Conservation (phyloP, 345 rosid genomes). For the Pelargonium nanum region DNA sequence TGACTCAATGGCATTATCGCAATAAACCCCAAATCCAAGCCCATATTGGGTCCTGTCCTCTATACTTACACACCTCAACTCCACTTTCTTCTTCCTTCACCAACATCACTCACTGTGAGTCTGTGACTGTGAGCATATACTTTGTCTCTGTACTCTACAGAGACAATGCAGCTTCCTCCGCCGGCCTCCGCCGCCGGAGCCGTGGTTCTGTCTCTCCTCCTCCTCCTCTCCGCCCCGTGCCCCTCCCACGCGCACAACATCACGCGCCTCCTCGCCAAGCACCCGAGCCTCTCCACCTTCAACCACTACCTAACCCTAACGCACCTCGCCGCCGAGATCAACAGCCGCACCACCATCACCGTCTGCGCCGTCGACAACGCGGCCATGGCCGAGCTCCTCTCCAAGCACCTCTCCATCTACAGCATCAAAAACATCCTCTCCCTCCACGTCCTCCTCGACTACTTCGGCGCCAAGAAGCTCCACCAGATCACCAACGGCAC, state of each 20-base stretch:
- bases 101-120: not conserved
- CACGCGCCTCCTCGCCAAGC: constrained; percentile 54
- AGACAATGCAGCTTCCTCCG: constrained; percentile 4
- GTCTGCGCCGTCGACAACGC: constrained; percentile 75
- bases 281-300: constrained; percentile 76
- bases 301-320: constrained; percentile 70
- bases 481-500: constrained; percentile 83
- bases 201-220: constrained; percentile 20
- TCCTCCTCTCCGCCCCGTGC: constrained; percentile 7
- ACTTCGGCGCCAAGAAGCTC: constrained; percentile 83
- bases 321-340: constrained; percentile 85
- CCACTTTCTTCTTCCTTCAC: not conserved
- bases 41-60: not conserved
- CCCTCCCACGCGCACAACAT: constrained; percentile 54
- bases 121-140: not conserved
- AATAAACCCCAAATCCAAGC: not conserved
- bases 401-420: constrained; percentile 45
- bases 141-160: not conserved
- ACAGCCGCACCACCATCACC: constrained; percentile 70
- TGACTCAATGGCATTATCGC: not conserved
- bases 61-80: not conserved
- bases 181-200: constrained; percentile 11
- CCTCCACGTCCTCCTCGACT: constrained; percentile 83
- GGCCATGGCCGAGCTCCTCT: constrained; percentile 61
- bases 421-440: constrained; percentile 83